phyloP scores from a whole-genome alignment of 148 eudicot species.

The Limonium bicolor region DNA sequence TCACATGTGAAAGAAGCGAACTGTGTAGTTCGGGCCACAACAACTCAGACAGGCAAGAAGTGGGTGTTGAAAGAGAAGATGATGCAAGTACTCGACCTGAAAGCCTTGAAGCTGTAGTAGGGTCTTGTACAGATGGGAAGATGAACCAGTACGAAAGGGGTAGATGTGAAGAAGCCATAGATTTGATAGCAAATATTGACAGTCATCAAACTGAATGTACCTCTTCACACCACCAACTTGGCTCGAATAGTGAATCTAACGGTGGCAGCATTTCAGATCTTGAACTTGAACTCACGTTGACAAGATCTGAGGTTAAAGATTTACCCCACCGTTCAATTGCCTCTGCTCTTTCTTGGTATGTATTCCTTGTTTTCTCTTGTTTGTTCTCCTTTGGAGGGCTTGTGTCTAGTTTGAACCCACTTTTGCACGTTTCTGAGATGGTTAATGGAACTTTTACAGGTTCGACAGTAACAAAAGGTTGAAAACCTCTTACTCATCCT shows the following conservation, averaged over 20 bases:
- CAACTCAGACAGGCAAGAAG: not conserved
- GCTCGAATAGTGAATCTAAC: constrained; percentile 5
- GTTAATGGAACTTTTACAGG: constrained; percentile 9
- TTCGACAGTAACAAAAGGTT: constrained; percentile 18
- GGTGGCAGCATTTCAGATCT: constrained; percentile 10
- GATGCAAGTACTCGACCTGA: constrained; percentile 10
- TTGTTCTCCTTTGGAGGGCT: not conserved
- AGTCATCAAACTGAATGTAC: constrained; percentile 7
- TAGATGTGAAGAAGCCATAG: constrained; percentile 19
- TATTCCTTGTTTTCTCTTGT: too few species aligned
- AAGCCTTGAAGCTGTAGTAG: constrained; percentile 3
- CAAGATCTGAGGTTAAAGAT: constrained; percentile 14
- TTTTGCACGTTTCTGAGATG: not conserved
- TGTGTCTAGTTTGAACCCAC: too few species aligned
- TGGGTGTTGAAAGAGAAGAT: constrained; percentile 8
- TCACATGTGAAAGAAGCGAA: constrained; percentile 4
- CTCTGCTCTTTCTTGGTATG: constrained; percentile 33
- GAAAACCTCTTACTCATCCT: not conserved
- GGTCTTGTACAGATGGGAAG: not conserved
- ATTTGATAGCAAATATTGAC: constrained; percentile 29
- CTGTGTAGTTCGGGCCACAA: constrained; percentile 4
- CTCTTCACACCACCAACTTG: not conserved
- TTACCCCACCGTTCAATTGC: constrained; percentile 18
- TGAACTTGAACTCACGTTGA: constrained; percentile 23
- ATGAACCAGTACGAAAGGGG: too few species aligned